Evolutionary conservation across 768 basidiomycete genomes (phyloP), one percentile per base, ranked within the genome.

Genomic region (Cystofilobasidium ferigula): DNA sequence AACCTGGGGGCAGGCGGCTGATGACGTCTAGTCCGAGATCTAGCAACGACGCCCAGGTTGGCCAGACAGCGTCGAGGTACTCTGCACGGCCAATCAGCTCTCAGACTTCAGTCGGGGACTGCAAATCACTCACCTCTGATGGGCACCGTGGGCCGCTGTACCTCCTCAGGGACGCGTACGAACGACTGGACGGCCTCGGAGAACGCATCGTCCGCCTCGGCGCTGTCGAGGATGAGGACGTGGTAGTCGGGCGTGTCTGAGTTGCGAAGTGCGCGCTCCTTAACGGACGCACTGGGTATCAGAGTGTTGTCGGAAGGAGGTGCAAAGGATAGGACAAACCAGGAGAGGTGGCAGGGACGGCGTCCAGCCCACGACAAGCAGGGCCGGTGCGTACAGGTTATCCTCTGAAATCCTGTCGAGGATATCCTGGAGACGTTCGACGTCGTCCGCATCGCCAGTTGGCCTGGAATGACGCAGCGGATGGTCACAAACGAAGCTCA

Each of bases 391-490:
- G 34, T 58, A 20, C 7, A 20, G 28, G 26, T 56, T 57, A 18
- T 64, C 57, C 12, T 40, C 40, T 3, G 18, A n/a, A 47, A 57
- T 36, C 4, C 35, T 8, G 5, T 24, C 45, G 0, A 57, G 40
- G 13, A 57, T 35, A 40, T 56, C 26, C 18, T 51, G 16, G 14
- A 64, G 57, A 16, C 63, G 63, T 22, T 22, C 32, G 2, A 26
- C 26, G 18, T 64, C 54, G 1, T 63, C 63, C 22, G 40, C 36
- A 20, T 54, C 54, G 51, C 63, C 35, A 14, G 51, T 54, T 28
- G 63, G 35, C 9, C 20, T 20, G 38, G 1, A 16, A 0, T 42
- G 26, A 45, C 10, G 32, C 30, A 24, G 14, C 3, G 12, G 48
- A 20, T 3, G 34, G 32, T 53, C 26, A 61, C 28, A 28, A 40